These are phyloP conservation scores for Coemansia asiatica DNA, from an alignment of 192 early-diverging fungal genomes.

Conservation along the genomic window DNA sequence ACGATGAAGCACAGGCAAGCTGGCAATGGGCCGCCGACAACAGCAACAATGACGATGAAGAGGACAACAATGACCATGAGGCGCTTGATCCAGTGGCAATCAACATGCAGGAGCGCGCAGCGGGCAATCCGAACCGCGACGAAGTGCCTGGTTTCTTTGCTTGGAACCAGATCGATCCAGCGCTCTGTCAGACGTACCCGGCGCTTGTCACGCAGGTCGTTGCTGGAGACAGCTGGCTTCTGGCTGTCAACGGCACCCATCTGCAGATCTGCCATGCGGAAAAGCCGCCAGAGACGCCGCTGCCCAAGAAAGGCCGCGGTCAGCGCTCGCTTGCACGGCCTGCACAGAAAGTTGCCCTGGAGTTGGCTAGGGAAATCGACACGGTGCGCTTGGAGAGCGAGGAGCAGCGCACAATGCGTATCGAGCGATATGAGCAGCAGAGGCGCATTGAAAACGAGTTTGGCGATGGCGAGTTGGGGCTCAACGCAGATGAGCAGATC, in stretches of 20 bases:
- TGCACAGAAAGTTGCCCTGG: slow-evolving; percentile 8
- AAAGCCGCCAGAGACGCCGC: background rate
- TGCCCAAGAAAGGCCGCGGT: background rate
- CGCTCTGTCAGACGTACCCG: slow-evolving; percentile 15
- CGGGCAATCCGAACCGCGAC: slow-evolving; percentile 7
- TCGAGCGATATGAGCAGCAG: slow-evolving; percentile 16
- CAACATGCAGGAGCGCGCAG: background rate
- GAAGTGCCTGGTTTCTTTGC: slow-evolving; percentile 15
- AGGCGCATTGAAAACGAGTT: slow-evolving; percentile 30
- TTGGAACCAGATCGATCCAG: slow-evolving; percentile 13
- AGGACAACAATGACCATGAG: background rate
- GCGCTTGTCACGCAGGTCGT: slow-evolving; percentile 28
- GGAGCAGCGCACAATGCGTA: slow-evolving; percentile 12
- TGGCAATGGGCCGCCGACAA: too few species aligned
- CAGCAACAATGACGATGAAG: background rate
- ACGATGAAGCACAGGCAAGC: background rate
- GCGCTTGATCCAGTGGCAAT: background rate
- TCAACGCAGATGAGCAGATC: slow-evolving; percentile 39
- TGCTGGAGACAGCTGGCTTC: slow-evolving; percentile 18
- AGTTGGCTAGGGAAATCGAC: slow-evolving; percentile 12
- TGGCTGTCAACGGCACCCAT: slow-evolving; percentile 32
- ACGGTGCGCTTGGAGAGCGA: slow-evolving; percentile 13
- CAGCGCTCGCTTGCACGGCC: background rate
- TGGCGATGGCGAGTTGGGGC: slow-evolving; percentile 17
- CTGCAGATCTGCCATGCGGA: slow-evolving; percentile 19